Conservation (phyloP, 2,329 filamentous ascomycete genomes). For the Aspergillus udagawae region DNA sequence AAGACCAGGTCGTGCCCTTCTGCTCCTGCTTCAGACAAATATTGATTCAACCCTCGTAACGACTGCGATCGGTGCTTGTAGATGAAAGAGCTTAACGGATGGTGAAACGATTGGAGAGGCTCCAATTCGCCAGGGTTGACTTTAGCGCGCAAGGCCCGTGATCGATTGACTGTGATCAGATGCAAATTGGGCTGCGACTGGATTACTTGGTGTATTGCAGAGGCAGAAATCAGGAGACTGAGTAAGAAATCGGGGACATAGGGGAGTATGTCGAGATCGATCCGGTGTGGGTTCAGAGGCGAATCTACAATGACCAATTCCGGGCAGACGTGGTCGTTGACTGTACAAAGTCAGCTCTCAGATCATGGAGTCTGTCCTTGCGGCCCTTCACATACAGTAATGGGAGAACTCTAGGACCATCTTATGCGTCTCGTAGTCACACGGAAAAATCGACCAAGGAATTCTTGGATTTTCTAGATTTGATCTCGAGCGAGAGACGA, state of each 20-base stretch:
- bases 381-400: neutral
- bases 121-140: neutral
- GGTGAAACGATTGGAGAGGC: neutral
- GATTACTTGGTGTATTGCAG: neutral
- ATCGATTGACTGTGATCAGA: neutral
- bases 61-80: neutral
- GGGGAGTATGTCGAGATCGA: neutral
- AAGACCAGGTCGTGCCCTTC: neutral
- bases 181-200: neutral
- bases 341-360: neutral
- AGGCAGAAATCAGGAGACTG: neutral
- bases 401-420: neutral
- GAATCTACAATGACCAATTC: neutral
- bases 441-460: neutral
- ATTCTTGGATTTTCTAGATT: neutral
- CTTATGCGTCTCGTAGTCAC: neutral
- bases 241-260: neutral
- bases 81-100: neutral
- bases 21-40: neutral
- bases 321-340: neutral
- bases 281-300: neutral
- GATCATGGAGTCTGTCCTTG: neutral
- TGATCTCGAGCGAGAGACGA: neutral
- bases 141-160: neutral
- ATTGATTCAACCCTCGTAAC: neutral